These are phyloP conservation scores for Hyaloperonospora brassicae DNA, from an alignment of 352 stramenopile species.

Conservation along the genomic window DNA sequence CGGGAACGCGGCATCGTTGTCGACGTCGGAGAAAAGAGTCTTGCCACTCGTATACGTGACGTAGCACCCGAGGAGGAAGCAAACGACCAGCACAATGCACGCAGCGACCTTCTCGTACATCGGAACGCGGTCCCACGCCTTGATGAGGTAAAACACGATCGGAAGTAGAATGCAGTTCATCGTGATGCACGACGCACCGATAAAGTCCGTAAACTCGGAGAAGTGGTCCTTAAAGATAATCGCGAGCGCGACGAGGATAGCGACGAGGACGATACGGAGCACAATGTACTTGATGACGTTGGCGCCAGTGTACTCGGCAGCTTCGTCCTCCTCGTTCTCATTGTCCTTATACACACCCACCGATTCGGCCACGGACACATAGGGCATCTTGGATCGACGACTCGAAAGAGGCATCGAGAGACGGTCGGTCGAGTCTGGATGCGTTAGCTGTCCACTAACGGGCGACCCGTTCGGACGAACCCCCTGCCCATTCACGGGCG, in stretches of 20 bases:
- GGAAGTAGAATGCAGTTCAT: conserved; percentile 56
- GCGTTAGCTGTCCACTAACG: too few species aligned
- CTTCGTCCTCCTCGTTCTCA: conserved; percentile 25
- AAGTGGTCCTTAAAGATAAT: conserved; percentile 52
- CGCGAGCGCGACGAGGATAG: conserved; percentile 29
- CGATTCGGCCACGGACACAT: conserved; percentile 37
- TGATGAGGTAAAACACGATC: conserved; percentile 61
- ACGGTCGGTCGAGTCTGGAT: too few species aligned
- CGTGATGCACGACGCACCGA: conserved; percentile 50
- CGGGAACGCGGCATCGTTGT: conserved; percentile 32
- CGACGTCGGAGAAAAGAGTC: conserved; percentile 27
- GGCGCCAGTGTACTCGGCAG: conserved; percentile 28
- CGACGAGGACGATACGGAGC: conserved; percentile 27
- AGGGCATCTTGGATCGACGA: conserved; percentile 36
- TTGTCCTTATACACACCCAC: conserved; percentile 29
- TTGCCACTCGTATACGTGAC: conserved; percentile 41
- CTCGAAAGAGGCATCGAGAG: conserved; percentile 1
- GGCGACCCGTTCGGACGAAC: background rate
- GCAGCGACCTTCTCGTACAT: conserved; percentile 28
- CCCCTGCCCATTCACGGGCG: background rate
- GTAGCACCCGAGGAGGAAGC: conserved; percentile 27
- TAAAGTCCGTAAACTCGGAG: conserved; percentile 48
- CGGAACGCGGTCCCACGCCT: conserved; percentile 36
- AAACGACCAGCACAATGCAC: conserved; percentile 23
- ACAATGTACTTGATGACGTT: conserved; percentile 30